Evolutionary conservation across 2,329 filamentous ascomycete species (phyloP).

Genomic region (Furcasterigmium sp.): DNA sequence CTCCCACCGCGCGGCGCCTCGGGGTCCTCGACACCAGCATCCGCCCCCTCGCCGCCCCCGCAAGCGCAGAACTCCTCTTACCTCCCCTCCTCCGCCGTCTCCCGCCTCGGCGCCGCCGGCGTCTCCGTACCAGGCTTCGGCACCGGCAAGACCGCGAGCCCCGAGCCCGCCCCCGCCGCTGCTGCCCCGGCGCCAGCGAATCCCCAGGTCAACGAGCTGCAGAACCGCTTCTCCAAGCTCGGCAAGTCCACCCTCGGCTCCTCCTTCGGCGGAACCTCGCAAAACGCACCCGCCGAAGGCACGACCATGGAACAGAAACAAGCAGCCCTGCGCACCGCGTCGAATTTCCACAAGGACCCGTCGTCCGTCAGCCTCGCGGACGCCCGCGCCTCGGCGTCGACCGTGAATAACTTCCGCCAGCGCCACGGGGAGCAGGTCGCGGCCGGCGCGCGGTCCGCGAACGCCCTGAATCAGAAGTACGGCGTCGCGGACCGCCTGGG

Average conservation of each 20-base stretch:
- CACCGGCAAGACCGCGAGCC: conserved; percentile 46
- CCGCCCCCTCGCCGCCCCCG: conserved; percentile 9
- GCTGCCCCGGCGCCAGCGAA: conserved; percentile 17
- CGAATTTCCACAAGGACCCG: conserved; percentile 54
- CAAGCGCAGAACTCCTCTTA: conserved; percentile 26
- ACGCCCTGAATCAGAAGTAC: conserved; percentile 56
- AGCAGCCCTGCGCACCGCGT: conserved; percentile 56
- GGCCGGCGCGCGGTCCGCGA: conserved; percentile 52
- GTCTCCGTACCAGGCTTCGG: conserved; percentile 74
- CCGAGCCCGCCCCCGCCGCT: conserved; percentile 16
- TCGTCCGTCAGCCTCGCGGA: conserved; percentile 57
- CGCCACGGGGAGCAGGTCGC: conserved; percentile 64
- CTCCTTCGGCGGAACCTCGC: conserved; percentile 11
- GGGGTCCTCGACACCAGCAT: conserved; percentile 12
- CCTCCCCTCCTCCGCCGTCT: conserved; percentile 53
- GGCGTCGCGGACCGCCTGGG: conserved; percentile 38
- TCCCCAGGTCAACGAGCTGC: conserved; percentile 58
- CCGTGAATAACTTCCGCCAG: conserved; percentile 64
- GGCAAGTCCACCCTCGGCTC: conserved; percentile 27
- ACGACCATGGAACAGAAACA: conserved; percentile 63
- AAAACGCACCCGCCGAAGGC: conserved; percentile 34
- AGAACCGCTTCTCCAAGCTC: conserved; percentile 59
- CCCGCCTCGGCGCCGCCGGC: conserved; percentile 66
- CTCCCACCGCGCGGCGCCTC: conserved; percentile 51
- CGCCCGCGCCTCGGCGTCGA: conserved; percentile 51